Percentiles rank a stretch among this genome's conserved stretches.
These are phyloP conservation scores for Globisporangium barbulae DNA, from an alignment of 352 stramenopile species.

Conservation along the genomic window DNA sequence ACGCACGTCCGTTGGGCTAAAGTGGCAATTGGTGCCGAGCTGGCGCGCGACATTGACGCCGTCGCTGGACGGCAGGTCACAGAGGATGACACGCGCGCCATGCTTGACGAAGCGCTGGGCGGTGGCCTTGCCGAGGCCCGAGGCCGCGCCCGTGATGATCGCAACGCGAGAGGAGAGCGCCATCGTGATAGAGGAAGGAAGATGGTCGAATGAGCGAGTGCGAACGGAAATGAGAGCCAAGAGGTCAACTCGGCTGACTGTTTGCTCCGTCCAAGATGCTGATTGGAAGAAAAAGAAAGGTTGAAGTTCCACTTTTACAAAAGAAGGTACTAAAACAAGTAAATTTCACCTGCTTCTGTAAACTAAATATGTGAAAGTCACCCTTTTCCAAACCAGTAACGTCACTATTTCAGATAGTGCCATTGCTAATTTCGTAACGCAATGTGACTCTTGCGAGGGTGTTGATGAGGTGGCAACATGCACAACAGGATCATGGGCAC, in stretches of 20 bases:
- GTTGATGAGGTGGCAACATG: constrained; percentile 1
- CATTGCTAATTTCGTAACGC: not conserved
- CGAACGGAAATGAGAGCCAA: not conserved
- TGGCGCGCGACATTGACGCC: constrained; percentile 72
- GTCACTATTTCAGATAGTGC: constrained; percentile 2
- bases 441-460: not conserved
- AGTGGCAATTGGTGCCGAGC: constrained; percentile 77
- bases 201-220: not conserved
- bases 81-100: constrained; percentile 90
- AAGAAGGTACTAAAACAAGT: not conserved
- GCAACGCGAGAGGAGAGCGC: constrained; percentile 67
- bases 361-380: not conserved
- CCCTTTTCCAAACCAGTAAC: not conserved
- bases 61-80: constrained; percentile 87
- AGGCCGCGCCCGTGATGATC: constrained; percentile 92
- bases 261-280: constrained; percentile 5
- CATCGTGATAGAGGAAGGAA: constrained; percentile 26
- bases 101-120: constrained; percentile 87
- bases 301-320: not conserved
- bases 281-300: constrained; percentile 8
- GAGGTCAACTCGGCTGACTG: not conserved
- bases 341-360: not conserved
- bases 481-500: not conserved
- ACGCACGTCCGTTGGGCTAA: constrained; percentile 74
- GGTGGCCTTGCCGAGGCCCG: constrained; percentile 91